Percentiles rank a stretch among this genome's conserved stretches.
These are phyloP conservation scores for Melaleuca alternifolia DNA, from an alignment of 345 rosid species.

Conservation along the genomic window DNA sequence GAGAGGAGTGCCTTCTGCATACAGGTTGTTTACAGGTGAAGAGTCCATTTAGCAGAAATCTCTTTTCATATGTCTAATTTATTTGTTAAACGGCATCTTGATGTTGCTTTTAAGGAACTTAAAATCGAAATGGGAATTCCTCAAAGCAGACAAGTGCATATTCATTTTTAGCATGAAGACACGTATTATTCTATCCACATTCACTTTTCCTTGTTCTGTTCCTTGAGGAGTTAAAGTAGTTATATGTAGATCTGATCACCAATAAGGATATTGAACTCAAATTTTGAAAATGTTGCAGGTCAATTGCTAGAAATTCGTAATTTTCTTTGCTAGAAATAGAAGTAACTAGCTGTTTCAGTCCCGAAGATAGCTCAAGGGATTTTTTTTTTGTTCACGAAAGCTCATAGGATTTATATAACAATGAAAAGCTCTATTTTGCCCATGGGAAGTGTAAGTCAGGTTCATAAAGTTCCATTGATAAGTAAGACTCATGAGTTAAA, in stretches of 20 bases:
- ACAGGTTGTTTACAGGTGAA: constrained; percentile 56
- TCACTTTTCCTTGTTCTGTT: background rate
- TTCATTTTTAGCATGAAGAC: background rate
- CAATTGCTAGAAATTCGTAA: background rate
- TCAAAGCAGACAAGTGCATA: background rate
- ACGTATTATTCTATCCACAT: background rate
- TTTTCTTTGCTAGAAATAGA: background rate
- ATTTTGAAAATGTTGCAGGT: background rate
- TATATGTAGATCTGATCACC: background rate
- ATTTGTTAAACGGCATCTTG: background rate
- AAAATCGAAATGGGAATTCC: background rate
- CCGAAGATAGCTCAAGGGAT: background rate
- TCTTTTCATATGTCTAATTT: background rate
- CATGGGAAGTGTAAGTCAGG: too few relatives aligned
- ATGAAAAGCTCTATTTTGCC: too few relatives aligned
- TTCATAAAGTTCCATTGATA: background rate
- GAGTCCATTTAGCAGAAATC: background rate
- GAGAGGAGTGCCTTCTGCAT: constrained; percentile 47
- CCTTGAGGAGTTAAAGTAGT: background rate
- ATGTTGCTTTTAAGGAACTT: background rate
- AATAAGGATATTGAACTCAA: background rate
- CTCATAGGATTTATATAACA: background rate
- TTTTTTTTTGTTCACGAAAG: too few relatives aligned
- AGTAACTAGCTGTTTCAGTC: background rate
- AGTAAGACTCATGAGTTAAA: background rate